Evolutionary conservation across 164 flowering plant species (phyloP), one percentile per base, ranked within the genome.

Genomic region (Liquidambar formosana): DNA sequence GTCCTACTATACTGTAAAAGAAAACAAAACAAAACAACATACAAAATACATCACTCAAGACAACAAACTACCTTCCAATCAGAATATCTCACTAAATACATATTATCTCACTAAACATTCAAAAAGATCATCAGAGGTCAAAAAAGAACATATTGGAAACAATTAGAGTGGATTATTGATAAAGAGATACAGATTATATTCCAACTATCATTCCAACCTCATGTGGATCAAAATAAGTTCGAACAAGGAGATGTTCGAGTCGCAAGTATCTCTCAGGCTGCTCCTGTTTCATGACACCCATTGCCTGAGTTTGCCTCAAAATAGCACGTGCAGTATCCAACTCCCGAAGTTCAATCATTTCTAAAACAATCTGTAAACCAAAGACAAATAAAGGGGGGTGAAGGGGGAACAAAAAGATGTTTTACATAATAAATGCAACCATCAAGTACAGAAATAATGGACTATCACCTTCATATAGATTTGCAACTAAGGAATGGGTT

Each of bases 241-340:
- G 84, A 73, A 96, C 98, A 21, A 96, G 82, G 45, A 96, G 90
- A 89, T 96, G 99, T 83, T 96, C 99, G 41, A 96, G 92, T 22
- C 99, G 83, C 78, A 96, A 73, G 75, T 96, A 96, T 80, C 99
- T 80, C 75, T 93, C 98, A 45, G 99, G 97, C 71, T 96, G 90
- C 78, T 96, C 99, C 76, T 96, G 99, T 77, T 96, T 96, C 99
- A 96, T 91, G 72, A 96, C 95, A 77, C 98, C 97, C 99, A 96
- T 96, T 23, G 85, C 99, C 72, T 96, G 99, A 67, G 99, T 96
- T 70, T 96, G 99, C 74, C 98, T 86, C 68, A 96, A 79, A 68
- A 96, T 90, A 68, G 99, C 89, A 61, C 99, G 95, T 27, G 99
- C 99, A 53, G 99, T 96, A 65, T 93, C 99, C 82, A 93, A 77